Conservation (phyloP, 805 yeast species). For the Yarrowia deformans region DNA sequence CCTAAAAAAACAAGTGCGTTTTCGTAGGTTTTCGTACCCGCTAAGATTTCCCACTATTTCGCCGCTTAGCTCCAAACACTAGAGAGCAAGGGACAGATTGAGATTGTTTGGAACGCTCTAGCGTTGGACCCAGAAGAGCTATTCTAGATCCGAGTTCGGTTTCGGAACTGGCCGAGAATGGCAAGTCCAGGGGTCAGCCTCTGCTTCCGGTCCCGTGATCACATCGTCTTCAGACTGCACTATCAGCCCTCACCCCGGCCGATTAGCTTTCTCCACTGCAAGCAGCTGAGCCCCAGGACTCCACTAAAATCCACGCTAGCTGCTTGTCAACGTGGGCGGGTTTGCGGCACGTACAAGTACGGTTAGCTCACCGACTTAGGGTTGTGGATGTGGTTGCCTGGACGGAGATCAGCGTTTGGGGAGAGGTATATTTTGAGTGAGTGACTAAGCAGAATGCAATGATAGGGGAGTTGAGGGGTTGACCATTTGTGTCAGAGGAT, state of each 20-base stretch:
- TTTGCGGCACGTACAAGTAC: conserved; percentile 28
- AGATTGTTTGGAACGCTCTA: background rate
- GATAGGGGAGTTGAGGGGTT: too few relatives aligned
- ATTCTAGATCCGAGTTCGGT: background rate
- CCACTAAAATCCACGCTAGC: conserved; percentile 15
- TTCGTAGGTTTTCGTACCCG: background rate
- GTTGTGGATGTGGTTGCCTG: background rate
- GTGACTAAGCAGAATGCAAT: too few relatives aligned
- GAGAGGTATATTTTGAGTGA: too few relatives aligned
- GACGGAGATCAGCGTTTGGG: background rate
- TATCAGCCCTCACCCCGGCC: too few relatives aligned
- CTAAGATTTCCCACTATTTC: background rate
- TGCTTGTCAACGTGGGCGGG: conserved; percentile 11
- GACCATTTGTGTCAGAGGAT: too few relatives aligned
- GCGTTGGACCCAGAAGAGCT: background rate
- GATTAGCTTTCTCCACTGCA: background rate
- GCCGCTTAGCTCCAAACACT: background rate
- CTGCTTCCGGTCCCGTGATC: background rate
- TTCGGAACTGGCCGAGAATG: too few relatives aligned
- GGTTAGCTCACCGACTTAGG: conserved; percentile 1
- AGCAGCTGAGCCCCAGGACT: background rate
- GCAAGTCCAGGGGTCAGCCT: background rate
- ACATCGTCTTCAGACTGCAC: background rate
- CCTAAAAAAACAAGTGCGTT: background rate
- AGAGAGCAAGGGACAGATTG: background rate